Evolutionary conservation across 805 yeast species (phyloP), one percentile per base, ranked within the genome.

Genomic region (Martiniozyma abietophila): DNA sequence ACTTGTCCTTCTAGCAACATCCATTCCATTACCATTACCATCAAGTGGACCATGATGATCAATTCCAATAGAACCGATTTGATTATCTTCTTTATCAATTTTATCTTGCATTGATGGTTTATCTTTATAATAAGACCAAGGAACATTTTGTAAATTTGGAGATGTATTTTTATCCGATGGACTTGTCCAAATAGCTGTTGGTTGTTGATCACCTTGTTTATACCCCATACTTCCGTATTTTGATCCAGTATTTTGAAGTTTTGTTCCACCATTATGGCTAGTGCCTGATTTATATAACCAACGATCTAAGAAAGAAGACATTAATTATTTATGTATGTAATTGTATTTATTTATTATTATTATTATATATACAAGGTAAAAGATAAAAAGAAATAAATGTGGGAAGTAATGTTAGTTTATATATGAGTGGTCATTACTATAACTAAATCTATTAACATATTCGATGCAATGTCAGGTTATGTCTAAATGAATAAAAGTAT

Each of bases 281-380:
- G 46, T 26, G 10, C 41, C 39, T 18, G 45, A 39, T 16, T 50
- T 43, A 46, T 50, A 51, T 11, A 57, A 38, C 61, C 61, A 57
- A 26, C 62, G 56, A 29, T 58, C 62, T 17, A 58, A 27, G 32
- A 58, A 58, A 14, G 49, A 45, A 6, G 61, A 56, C 57, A 53
- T 55, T 27, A n/a, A n/a, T n/a, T n/a, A n/a, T n/a, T n/a, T n/a
- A n/a, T n/a, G n/a, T n/a, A n/a, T n/a, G n/a, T n/a, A n/a, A n/a
- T n/a, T n/a, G n/a, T n/a, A n/a, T n/a, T n/a, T n/a, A n/a, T n/a
- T n/a, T n/a, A n/a, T n/a, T n/a, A n/a, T n/a, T n/a, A n/a, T n/a
- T n/a, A n/a, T n/a, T n/a, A n/a, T n/a, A n/a, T n/a, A n/a, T n/a
- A n/a, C n/a, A n/a, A n/a, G n/a, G n/a, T n/a, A n/a, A n/a, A n/a